Base-by-base conservation (phyloP, 495 filamentous ascomycete species). In the Pyrenula massariospora region DNA sequence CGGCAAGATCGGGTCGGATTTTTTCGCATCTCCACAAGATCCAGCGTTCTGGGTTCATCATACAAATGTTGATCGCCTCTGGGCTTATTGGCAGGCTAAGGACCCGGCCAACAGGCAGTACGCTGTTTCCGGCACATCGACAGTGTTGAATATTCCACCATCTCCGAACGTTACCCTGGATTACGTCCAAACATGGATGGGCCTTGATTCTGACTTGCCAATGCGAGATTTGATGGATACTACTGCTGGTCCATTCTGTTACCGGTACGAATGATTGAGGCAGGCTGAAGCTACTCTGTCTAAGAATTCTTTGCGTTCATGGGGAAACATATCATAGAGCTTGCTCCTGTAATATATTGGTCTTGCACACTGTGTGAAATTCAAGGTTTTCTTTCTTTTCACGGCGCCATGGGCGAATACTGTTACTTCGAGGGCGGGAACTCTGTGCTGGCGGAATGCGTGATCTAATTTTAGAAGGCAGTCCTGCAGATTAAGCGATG, bases 11-110 rank as follows among this genome's bases (percentile, higher is more conserved):
- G 77, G 76, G 2, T 74, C 78, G 22, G 84, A 86, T 64, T 62
- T 82, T 42, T 86, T 74, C 59, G 73, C 70, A n/a, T 81, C 75
- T 24, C 77, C 83, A 1, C 80, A 80, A 3, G 86, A 88, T 57
- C 84, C 85, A 5, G 76, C 72, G 11, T 89, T 89, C 67, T 89
- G 71, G 61, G 72, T 84, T 22, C 85, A 88, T 65, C 86, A 89
- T 64, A 79, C 74, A 2, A 79, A 82, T 72, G 77, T 90, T 55
- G 86, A 89, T 66, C 78, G 80, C 42, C 62, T 81, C 1, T 89
- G 77, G 72, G 85, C 81, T 77, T 80, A 82, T 22, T 89, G 86
- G 86, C 84, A 89, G 69, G 78, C 73, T 51, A 60, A 78, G 54
- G 77, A 87, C 59, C 64, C 71, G 20, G 53, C 59, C 54, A 68